These are phyloP conservation scores for Cercospora nicotianae DNA, from an alignment of 2,329 filamentous ascomycete species.

Conservation along the genomic window DNA sequence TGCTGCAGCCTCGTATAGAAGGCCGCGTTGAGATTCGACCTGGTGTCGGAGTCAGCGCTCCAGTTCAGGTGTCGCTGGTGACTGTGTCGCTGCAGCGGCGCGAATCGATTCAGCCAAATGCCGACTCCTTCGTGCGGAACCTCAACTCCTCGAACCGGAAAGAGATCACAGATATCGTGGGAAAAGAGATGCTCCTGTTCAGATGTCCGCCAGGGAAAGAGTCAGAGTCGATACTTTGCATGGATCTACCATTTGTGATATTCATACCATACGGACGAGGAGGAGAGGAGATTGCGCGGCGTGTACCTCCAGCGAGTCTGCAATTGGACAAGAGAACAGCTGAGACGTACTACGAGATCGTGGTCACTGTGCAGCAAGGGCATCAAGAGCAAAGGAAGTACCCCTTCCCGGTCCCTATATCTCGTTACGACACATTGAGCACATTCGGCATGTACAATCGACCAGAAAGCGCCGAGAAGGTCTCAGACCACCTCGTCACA, in stretches of 20 bases:
- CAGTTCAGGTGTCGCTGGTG: slow-evolving; percentile 87
- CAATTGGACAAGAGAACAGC: slow-evolving; percentile 90
- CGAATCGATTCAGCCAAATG: slow-evolving; percentile 94
- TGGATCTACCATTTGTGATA: slow-evolving; percentile 96
- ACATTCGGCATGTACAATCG: slow-evolving; percentile 99
- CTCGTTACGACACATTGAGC: slow-evolving; percentile 92
- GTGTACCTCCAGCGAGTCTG: slow-evolving; percentile 88
- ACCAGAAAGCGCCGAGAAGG: slow-evolving; percentile 81
- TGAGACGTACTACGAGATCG: slow-evolving; percentile 94
- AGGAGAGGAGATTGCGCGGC: slow-evolving; percentile 82
- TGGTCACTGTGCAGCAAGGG: slow-evolving; percentile 92
- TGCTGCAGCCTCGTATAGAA: slow-evolving; percentile 81
- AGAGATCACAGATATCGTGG: slow-evolving; percentile 88
- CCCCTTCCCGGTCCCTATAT: slow-evolving; percentile 83
- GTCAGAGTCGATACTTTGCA: slow-evolving; percentile 83
- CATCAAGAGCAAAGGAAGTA: slow-evolving; percentile 85
- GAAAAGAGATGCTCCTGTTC: slow-evolving; percentile 91
- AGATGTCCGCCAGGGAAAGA: slow-evolving; percentile 81
- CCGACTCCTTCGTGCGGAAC: slow-evolving; percentile 90
- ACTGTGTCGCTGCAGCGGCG: slow-evolving; percentile 90
- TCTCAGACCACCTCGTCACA: slow-evolving; percentile 86
- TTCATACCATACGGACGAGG: slow-evolving; percentile 95
- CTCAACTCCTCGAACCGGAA: slow-evolving; percentile 80
- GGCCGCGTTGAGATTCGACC: slow-evolving; percentile 96
- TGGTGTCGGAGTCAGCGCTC: slow-evolving; percentile 77